Conservation (phyloP, 805 yeast species). For the Saturnispora bothae region DNA sequence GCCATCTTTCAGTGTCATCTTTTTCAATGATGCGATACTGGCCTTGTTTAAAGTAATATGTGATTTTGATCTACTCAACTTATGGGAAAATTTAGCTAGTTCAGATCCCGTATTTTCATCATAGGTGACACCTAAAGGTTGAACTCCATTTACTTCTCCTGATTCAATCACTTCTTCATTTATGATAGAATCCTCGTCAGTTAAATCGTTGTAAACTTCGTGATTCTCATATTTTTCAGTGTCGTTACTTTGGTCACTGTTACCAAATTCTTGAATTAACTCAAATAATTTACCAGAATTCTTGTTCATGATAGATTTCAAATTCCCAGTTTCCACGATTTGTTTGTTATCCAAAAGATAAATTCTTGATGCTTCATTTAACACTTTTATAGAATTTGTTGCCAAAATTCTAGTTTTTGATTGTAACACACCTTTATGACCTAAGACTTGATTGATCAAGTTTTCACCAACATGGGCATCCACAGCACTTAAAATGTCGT, state of each 20-base stretch:
- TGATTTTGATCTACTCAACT: slow-evolving; percentile 9
- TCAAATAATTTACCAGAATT: slow-evolving; percentile 22
- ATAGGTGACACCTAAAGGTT: slow-evolving; percentile 10
- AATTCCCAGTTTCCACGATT: slow-evolving; percentile 48
- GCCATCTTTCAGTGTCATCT: slow-evolving; percentile 24
- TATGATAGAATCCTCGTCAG: slow-evolving; percentile 4
- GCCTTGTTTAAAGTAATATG: slow-evolving; percentile 41
- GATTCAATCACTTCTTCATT: slow-evolving; percentile 6
- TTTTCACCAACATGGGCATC: slow-evolving; percentile 94
- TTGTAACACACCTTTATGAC: slow-evolving; percentile 36
- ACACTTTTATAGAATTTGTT: slow-evolving; percentile 46
- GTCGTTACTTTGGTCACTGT: background rate
- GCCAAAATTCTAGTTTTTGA: slow-evolving; percentile 45
- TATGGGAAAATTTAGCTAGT: slow-evolving; percentile 9
- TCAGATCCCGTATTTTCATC: slow-evolving; percentile 16
- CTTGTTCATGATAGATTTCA: slow-evolving; percentile 27
- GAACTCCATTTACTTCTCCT: slow-evolving; percentile 10
- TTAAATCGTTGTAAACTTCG: background rate
- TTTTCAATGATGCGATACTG: slow-evolving; percentile 49
- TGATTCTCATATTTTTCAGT: background rate
- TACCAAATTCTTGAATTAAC: slow-evolving; percentile 32
- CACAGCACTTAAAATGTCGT: slow-evolving; percentile 91
- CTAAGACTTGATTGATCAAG: slow-evolving; percentile 49
- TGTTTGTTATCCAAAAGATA: slow-evolving; percentile 44
- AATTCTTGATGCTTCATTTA: slow-evolving; percentile 49